These are phyloP conservation scores for Russula sp. DNA, from an alignment of 768 basidiomycete genomes.

Conservation along the genomic window DNA sequence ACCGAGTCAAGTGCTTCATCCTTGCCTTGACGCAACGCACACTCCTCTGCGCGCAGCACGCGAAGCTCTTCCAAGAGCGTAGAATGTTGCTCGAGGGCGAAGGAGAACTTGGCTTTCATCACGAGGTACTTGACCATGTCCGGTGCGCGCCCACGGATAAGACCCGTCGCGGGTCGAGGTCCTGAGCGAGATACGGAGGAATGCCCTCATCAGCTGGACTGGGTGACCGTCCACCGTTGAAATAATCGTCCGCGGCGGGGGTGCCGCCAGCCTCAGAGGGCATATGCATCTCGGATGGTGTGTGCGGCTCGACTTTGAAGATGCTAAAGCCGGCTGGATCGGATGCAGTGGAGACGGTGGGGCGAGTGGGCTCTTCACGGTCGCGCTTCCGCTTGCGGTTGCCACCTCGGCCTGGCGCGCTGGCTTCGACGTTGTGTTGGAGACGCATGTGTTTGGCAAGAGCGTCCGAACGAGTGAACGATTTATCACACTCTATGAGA, in stretches of 20 bases:
- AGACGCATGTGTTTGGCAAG: conserved; percentile 90
- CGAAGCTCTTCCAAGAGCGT: conserved; percentile 63
- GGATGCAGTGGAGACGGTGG: conserved; percentile 9
- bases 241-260: conserved; percentile 15
- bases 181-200: conserved; percentile 51
- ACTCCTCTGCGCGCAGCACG: conserved; percentile 48
- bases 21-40: conserved; percentile 32
- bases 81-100: conserved; percentile 65
- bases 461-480: conserved; percentile 93
- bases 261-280: conserved; percentile 19
- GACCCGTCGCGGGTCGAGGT: conserved; percentile 57
- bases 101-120: conserved; percentile 75
- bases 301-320: conserved; percentile 30
- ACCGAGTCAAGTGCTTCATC: conserved; percentile 32
- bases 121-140: conserved; percentile 68
- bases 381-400: conserved; percentile 67
- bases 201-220: conserved; percentile 44
- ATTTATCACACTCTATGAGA: conserved; percentile 84
- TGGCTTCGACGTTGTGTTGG: conserved; percentile 76
- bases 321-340: conserved; percentile 28
- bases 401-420: conserved; percentile 69
- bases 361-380: conserved; percentile 30
- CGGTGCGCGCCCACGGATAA: conserved; percentile 68
- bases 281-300: conserved; percentile 15
- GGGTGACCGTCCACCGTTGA: conserved; percentile 30